Evolutionary conservation across 1,139 yeast species (phyloP), one percentile per base, ranked within the genome.

Genomic region (Protomyces inouyei): DNA sequence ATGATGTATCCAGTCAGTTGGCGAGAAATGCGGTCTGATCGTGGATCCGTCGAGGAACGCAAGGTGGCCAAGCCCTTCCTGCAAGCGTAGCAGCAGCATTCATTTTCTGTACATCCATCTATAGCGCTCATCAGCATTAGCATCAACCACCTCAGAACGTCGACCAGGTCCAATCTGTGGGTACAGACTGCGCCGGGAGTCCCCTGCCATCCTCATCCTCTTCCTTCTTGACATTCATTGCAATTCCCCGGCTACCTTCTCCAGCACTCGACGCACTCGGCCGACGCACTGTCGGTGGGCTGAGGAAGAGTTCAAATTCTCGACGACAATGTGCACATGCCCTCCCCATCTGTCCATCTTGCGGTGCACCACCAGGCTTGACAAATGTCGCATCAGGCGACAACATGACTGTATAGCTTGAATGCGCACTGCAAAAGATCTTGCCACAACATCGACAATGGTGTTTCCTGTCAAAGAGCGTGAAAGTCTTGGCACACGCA

Each of bases 1-100:
- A 77, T 86, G 67, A 85, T 95, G 93, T 87, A 85, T 71, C 96
- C 98, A 2, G 76, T 91, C 46, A 98, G 93, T 76, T 95, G 98
- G 98, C 92, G 91, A 75, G 88, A 91, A 10, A 93, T 95, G 98
- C 82, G 87, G 57, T 85, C 89, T 68, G 78, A 77, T 52, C 84
- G 91, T 3, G 97, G 97, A 0, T 82, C 81, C 23, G 76, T 84
- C 32, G 98, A 92, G 72, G 79, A 80, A 71, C 81, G 98, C 67
- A 95, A 95, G 75, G 90, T 96, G 76, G 98, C 98, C 4, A 92
- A 90, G 74, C 97, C 97, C 9, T 86, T 87, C 70, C 79, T 71
- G 67, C 78, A 72, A 73, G 28, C 55, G 16, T 25, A 40, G 18
- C 32, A 5, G 32, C 8, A 28, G 5, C 32, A 28, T 28, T 28